Evolutionary conservation across 2,329 filamentous ascomycete genomes (phyloP).

Genomic region (Knufia fluminis): DNA sequence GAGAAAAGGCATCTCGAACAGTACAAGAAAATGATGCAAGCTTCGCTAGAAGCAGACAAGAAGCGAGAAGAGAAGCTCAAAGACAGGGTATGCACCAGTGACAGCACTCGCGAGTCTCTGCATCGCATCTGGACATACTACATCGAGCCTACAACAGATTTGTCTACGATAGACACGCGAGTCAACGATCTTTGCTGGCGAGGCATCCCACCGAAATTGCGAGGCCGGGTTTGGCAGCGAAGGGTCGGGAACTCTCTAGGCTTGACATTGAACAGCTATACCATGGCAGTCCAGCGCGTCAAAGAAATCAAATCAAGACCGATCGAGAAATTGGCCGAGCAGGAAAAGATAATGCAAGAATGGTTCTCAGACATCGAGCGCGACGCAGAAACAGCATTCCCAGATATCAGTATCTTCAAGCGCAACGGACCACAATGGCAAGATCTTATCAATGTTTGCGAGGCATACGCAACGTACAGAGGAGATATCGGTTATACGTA

Average conservation of each 20-base stretch:
- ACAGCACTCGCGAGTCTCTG: conserved; percentile 43
- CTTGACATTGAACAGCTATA: conserved; percentile 46
- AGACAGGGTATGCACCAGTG: conserved; percentile 40
- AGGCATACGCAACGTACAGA: conserved; percentile 56
- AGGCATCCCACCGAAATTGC: conserved; percentile 47
- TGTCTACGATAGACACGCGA: conserved; percentile 44
- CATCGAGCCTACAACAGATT: conserved; percentile 51
- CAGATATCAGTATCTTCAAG: conserved; percentile 51
- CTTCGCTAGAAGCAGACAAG: conserved; percentile 50
- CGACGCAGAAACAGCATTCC: conserved; percentile 47
- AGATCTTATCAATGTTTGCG: conserved; percentile 48
- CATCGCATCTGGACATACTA: conserved; percentile 54
- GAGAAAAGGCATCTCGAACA: conserved; percentile 77
- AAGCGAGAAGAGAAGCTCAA: conserved; percentile 43
- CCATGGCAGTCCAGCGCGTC: conserved; percentile 48
- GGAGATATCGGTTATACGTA: conserved; percentile 53
- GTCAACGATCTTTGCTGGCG: conserved; percentile 58
- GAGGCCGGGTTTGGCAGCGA: conserved; percentile 50
- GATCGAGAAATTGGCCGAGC: conserved; percentile 31
- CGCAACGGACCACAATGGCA: conserved; percentile 45
- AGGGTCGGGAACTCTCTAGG: conserved; percentile 54
- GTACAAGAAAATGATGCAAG: conserved; percentile 58
- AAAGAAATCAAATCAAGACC: conserved; percentile 37
- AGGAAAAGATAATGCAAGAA: conserved; percentile 37
- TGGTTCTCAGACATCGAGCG: conserved; percentile 46